phyloP scores from a whole-genome alignment of 371 early-diverging fungal species.

The Vittaforma corneae region DNA sequence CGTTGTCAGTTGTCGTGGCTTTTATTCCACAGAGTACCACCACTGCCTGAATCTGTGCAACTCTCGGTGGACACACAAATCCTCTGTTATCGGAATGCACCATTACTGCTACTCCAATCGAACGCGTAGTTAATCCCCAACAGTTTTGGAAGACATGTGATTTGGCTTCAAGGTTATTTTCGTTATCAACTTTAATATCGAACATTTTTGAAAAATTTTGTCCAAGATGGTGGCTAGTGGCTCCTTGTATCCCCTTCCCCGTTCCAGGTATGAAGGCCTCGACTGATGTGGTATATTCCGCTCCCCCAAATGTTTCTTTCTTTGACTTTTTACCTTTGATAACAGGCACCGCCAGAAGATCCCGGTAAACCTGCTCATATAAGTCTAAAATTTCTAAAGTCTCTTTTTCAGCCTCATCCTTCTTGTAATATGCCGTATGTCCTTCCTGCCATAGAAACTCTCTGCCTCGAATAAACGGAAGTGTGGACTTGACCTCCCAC shows the following conservation, averaged over 20 bases:
- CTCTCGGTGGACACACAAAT: constrained; percentile 88
- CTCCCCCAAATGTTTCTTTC: constrained; percentile 98
- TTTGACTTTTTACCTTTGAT: constrained; percentile 93
- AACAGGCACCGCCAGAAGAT: constrained; percentile 93
- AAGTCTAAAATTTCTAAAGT: constrained; percentile 79
- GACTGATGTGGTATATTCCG: constrained; percentile 88
- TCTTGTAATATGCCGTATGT: constrained; percentile 86
- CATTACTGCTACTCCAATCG: constrained; percentile 98
- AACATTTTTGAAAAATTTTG: constrained; percentile 99
- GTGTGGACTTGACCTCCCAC: constrained; percentile 98
- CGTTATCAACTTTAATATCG: constrained; percentile 67
- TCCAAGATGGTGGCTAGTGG: constrained; percentile 94
- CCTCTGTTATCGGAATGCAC: constrained; percentile 94
- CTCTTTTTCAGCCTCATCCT: constrained; percentile 79
- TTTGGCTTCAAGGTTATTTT: constrained; percentile 32
- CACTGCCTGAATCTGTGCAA: constrained; percentile 78
- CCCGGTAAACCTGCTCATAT: constrained; percentile 86
- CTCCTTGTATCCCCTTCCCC: constrained; percentile 97
- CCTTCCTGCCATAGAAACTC: constrained; percentile 99
- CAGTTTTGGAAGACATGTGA: constrained; percentile 92
- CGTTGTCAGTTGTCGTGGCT: constrained; percentile 68
- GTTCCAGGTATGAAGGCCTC: constrained; percentile 94
- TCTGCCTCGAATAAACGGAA: constrained; percentile 94
- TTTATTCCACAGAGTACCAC: constrained; percentile 89
- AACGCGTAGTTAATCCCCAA: constrained; percentile 96